Base-by-base conservation (phyloP, 345 rosid genomes). In the Adansonia digitata region DNA sequence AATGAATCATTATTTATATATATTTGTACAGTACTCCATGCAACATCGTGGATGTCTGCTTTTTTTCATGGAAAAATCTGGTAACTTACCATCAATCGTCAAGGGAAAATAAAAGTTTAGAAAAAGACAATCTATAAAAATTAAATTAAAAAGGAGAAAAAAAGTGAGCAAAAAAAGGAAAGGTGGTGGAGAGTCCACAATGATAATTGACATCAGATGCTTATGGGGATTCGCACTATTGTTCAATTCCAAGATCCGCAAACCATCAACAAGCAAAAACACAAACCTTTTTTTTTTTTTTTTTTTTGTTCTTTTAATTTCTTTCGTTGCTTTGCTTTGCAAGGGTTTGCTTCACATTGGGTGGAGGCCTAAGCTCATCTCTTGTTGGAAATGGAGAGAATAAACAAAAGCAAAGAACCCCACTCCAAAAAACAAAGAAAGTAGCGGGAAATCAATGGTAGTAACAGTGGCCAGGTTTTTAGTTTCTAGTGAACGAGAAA, bases 181-280 rank as follows among this genome's bases (percentile, higher is more conserved):
- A 76, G 84, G 84, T 71, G 82, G 87, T 71, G 82, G 87, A 80
- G 82, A 79, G 75, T 75, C 83, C 84, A 78, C 85, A 75, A 84
- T n/a, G n/a, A n/a, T 79, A 79, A 82, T 84, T 81, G 85, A 91
- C 88, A 90, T 87, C 89, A 81, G 90, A 87, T 92, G 89, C 95
- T 78, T 79, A 83, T 81, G 72, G 91, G 90, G 95, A 89, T 85
- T 82, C 91, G 86, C 89, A 89, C 88, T 86, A 84, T 83, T 87
- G 74, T 84, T 81, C 83, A 88, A 87, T 83, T 87, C 87, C 93
- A 86, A 87, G 86, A 81, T 81, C 83, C 74, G 82, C 80, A 81
- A 66, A 78, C 75, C 34, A 57, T 12, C 31, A 57, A 18, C 14
- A 43, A 10, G 9, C 17, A 10, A 27, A 27, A 13, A 5, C n/a